Base-by-base conservation (phyloP, 2,329 filamentous ascomycete species). In the Neopestalotiopsis sp. region DNA sequence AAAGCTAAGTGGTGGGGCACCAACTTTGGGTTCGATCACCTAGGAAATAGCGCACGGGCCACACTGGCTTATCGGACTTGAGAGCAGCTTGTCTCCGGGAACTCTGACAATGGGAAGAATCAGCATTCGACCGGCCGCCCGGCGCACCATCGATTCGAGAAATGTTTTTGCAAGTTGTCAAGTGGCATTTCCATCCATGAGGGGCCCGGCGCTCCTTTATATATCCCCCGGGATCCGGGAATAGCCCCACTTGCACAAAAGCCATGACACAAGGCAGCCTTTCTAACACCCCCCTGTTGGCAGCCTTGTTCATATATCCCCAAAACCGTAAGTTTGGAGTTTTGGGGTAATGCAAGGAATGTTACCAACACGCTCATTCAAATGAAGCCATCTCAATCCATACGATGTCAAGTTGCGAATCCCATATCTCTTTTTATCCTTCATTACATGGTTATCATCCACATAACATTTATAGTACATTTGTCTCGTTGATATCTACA, bases 141-240 rank as follows among this genome's bases (percentile, higher is more conserved):
- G 71, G 70, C 73, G 73, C 65, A 72, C 69, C 62, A 69, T 67
- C 56, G 70, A 70, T 69, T 59, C 69, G 69, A 65, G 57, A 66
- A 68, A 57, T 68, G 68, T 68, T 67, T 66, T 70, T 62, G 69
- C 63, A 53, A 59, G 61, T 70, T 70, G 67, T 49, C 32, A n/a
- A 56, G 53, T 53, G 65, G 32, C 20, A 30, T 67, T 30, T 45
- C 66, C 65, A 65, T 45, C 34, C 59, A 61, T 68, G 69, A 73
- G 65, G 70, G 67, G 71, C 70, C 69, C 59, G 70, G 72, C 71
- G 62, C 66, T 71, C 71, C 73, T 80, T 78, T 81, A 80, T 81
- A 81, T 81, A 81, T 71, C 74, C 65, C 70, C 70, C 70, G 68
- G 65, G 9, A 14, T 17, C 56, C 38, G 42, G 62, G 56, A 59